Percentiles rank a stretch among this genome's conserved stretches.
Evolutionary conservation across 495 filamentous ascomycete species (phyloP).

Genomic region (Lineolata rhizophorae): DNA sequence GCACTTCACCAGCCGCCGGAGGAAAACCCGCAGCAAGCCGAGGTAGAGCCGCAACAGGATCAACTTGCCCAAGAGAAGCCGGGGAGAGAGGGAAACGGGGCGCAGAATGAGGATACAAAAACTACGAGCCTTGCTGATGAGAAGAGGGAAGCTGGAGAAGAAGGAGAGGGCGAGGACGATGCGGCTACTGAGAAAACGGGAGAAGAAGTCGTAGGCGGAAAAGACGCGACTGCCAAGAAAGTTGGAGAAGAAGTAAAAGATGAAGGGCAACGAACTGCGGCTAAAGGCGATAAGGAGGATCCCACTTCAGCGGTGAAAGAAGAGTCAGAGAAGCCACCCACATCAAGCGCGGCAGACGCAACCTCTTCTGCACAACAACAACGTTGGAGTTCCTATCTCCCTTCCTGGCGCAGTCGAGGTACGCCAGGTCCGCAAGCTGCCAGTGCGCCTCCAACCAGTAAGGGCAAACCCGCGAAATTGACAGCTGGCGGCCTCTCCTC

Average conservation of each 20-base stretch:
- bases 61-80: slow-evolving; percentile 4
- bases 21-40: too few relatives aligned
- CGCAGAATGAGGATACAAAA: slow-evolving; percentile 4
- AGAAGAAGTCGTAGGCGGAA: slow-evolving; percentile 1
- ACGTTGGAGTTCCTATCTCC: too few relatives aligned
- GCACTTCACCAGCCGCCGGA: slow-evolving; percentile 15
- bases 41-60: slow-evolving; percentile 5
- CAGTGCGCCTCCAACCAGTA: too few relatives aligned
- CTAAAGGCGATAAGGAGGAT: slow-evolving; percentile 3
- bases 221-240: background rate
- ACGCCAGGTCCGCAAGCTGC: too few relatives aligned
- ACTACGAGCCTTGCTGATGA: slow-evolving; percentile 2
- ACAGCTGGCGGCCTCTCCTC: too few relatives aligned
- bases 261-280: slow-evolving; percentile 5
- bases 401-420: too few relatives aligned
- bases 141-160: slow-evolving; percentile 3
- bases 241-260: background rate
- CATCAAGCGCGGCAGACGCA: slow-evolving; percentile 1
- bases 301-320: too few relatives aligned
- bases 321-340: slow-evolving; percentile 2
- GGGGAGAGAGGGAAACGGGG: slow-evolving; percentile 2
- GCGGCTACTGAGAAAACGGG: slow-evolving; percentile 1
- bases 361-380: too few relatives aligned
- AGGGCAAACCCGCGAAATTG: too few relatives aligned
- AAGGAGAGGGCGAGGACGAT: background rate